These are phyloP conservation scores for Musa beccarii DNA, from an alignment of 176 grass and related monocot species.

Conservation along the genomic window DNA sequence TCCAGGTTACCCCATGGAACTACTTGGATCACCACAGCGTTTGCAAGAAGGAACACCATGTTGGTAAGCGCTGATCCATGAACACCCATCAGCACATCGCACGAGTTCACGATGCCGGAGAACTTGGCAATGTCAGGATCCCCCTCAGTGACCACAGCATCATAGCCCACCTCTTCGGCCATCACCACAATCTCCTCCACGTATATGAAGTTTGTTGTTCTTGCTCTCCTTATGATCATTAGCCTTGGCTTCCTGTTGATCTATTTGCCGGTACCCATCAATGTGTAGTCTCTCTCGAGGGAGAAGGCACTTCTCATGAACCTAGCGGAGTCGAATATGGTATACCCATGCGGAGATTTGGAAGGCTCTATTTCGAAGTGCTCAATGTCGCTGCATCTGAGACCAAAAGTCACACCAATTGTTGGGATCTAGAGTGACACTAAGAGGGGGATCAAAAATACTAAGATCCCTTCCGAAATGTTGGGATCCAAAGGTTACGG, in stretches of 20 bases:
- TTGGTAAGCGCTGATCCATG: constrained; percentile 8
- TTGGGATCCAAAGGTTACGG: no score
- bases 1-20: constrained; percentile 2
- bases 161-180: background rate
- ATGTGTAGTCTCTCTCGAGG: background rate
- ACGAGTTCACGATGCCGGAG: background rate
- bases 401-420: no score
- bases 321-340: background rate
- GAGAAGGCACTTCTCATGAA: constrained; percentile 2
- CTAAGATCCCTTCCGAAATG: no score
- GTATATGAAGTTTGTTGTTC: background rate
- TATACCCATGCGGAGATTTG: background rate
- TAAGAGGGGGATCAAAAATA: no score
- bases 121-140: background rate
- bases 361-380: background rate
- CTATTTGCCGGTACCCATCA: background rate
- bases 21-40: constrained; percentile 7
- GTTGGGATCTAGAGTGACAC: no score
- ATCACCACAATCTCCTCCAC: background rate
- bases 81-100: constrained; percentile 9
- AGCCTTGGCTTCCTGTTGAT: constrained; percentile 45
- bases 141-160: background rate
- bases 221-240: background rate
- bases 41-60: constrained; percentile 12
- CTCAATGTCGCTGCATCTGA: background rate